Percentiles rank a stretch among this genome's conserved stretches.
phyloP scores from a whole-genome alignment of 768 basidiomycete species.

The Auricularia sp. region DNA sequence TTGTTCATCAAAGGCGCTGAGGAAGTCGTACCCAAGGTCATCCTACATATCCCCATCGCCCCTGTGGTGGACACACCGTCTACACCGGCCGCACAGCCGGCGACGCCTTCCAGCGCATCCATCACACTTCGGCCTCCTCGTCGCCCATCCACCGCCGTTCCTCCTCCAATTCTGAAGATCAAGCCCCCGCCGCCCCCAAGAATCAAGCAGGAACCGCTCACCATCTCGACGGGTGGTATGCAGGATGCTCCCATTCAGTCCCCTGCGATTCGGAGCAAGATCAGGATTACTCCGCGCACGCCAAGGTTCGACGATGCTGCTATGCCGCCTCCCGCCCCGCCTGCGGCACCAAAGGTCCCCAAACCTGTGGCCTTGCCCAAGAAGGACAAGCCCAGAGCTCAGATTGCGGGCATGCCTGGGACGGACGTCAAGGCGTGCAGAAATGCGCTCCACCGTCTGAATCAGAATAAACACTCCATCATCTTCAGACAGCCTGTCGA shows the following conservation, averaged over 20 bases:
- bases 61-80: conserved; percentile 57
- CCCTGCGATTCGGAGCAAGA: neutral
- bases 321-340: conserved; percentile 12
- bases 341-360: conserved; percentile 14
- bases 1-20: conserved; percentile 73
- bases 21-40: conserved; percentile 80
- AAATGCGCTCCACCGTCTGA: conserved; percentile 71
- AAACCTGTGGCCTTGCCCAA: conserved; percentile 23
- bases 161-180: conserved; percentile 42
- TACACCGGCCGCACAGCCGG: conserved; percentile 22
- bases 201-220: conserved; percentile 10
- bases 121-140: conserved; percentile 6
- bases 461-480: conserved; percentile 58
- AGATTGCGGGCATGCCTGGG: conserved; percentile 63
- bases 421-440: conserved; percentile 69
- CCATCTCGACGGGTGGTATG: conserved; percentile 22
- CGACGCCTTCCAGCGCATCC: conserved; percentile 46
- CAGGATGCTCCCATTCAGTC: conserved; percentile 12
- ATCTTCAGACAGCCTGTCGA: conserved; percentile 89
- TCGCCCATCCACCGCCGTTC: conserved; percentile 9
- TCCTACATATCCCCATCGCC: conserved; percentile 59
- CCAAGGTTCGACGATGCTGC: conserved; percentile 7
- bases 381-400: conserved; percentile 52
- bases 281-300: conserved; percentile 12
- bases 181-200: conserved; percentile 38